Base-by-base conservation (phyloP, 129 eudicot species). In the Flaveria sonorensis region DNA sequence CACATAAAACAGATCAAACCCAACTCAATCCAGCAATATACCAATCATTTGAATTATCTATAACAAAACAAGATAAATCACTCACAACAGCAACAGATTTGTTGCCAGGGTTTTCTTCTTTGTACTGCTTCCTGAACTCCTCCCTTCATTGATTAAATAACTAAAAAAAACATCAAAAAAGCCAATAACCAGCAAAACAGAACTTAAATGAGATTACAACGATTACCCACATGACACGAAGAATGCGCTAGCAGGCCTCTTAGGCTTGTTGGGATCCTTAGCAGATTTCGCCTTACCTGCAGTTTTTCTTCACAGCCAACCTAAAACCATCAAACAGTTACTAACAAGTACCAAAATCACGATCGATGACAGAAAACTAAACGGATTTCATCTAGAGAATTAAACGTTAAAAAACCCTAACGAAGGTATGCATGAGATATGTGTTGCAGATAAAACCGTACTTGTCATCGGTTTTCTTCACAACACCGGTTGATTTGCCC, bases 201-300 rank as follows among this genome's bases (percentile, higher is more conserved):
- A 20, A 52, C 1, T 3, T 13, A 76, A 30, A 53, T 9, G 8
- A 77, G 45, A 19, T 9, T 12, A 72, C 26, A 68, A 40, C 51
- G 14, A 19, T 12, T 0, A 14, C 70, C 19, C 78, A 93, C 98
- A 93, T 86, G 79, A 93, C 2, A 93, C 92, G 9, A 93, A 90
- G 90, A 90, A 93, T 68, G 98, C 95, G 73, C 98, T 87, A 16
- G 98, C 81, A 72, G 98, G 94, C 82, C 94, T 90, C 89, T 92
- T 90, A 6, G 98, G 98, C 85, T 83, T 92, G 87, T 92, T 92
- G 13, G 98, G 96, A 75, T 92, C 98, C 90, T 92, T 92, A 0
- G 42, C 85, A 6, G 85, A 81, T 69, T 92, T 86, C 26, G 79
- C 86, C 74, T 85, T 86, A 3, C 71, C 84, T 50, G 61, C 78